Evolutionary conservation across 2,329 filamentous ascomycete genomes (phyloP), one percentile per base, ranked within the genome.

Genomic region (Ceratocystis albifundus): DNA sequence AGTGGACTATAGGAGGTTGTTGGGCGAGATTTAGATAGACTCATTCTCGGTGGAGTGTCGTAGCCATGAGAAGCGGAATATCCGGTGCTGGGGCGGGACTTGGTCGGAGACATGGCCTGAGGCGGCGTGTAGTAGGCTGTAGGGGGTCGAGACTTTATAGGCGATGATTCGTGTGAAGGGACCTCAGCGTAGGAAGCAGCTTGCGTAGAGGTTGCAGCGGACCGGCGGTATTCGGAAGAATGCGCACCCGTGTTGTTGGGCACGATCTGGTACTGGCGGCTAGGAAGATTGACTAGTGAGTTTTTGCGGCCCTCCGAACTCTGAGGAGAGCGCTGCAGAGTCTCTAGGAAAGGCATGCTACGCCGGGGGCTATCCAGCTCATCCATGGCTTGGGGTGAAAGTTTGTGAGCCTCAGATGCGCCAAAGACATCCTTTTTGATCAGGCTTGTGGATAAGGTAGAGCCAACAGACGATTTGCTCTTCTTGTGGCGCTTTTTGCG

Each of bases 271-370:
- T 84, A 81, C 69, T 84, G 80, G 59, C 82, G 77, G 69, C 79
- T 79, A 8, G 84, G 81, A 12, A 84, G 77, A 70, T 85, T 78
- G 66, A 76, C 68, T 46, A 79, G 80, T 0, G 84, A 84, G 69
- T 84, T 79, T 62, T 79, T 78, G 48, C 80, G 82, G 28, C 76
- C 77, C 61, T 28, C 48, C 55, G 4, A 80, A 75, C 3, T 83
- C 84, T 41, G 82, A 10, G 82, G 80, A 1, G 86, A 89, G 61
- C 82, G 78, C 17, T 78, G 80, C 44, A 91, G 84, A 0, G 89
- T 95, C 72, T 94, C 87, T 75, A 89, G 83, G 75, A 96, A 96
- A 0, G 91, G 86, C 62, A 96, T 80, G 0, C 82, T 82, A 0
- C 79, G 79, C 17, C 70, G 8, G 76, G 80, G 69, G 76, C 50